Evolutionary conservation across 495 filamentous ascomycete species (phyloP), one percentile per base, ranked within the genome.

Genomic region (Lasiosphaeria hispida): DNA sequence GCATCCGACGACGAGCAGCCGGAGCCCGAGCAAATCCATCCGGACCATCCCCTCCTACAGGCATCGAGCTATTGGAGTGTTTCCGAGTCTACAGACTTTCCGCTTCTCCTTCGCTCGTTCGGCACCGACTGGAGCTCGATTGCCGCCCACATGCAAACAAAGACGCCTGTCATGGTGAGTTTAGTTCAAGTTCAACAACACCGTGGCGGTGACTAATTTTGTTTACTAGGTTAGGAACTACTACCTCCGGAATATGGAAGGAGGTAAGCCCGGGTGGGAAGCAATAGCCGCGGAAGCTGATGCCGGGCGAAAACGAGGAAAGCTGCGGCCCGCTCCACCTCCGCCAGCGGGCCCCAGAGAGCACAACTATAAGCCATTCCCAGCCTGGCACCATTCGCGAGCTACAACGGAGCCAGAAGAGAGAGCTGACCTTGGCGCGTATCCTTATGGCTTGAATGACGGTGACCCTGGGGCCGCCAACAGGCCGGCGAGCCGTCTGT

Each of bases 1-100:
- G n/a, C n/a, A n/a, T n/a, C n/a, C n/a, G n/a, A n/a, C n/a, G n/a
- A n/a, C n/a, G n/a, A n/a, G n/a, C n/a, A n/a, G n/a, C n/a, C n/a
- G n/a, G n/a, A n/a, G n/a, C n/a, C n/a, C n/a, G n/a, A n/a, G n/a
- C n/a, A n/a, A n/a, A n/a, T n/a, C n/a, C n/a, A n/a, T n/a, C n/a
- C n/a, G n/a, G n/a, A n/a, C n/a, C n/a, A n/a, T n/a, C n/a, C n/a
- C n/a, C n/a, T n/a, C n/a, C n/a, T n/a, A n/a, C 84, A 85, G 48
- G 85, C 91, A 7, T 96, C 91, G 1, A 97, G 94, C 68, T 98
- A 98, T 71, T 98, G 94, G 94, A 97, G 93, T 60, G 94, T 97
- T 23, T 87, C 89, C 2, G 94, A 98, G 70, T 82, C 87, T 33
- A 85, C 77, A 17, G 90, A 97, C 67, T 97, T 98, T 66, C 85